Evolutionary conservation across 2,329 filamentous ascomycete genomes (phyloP).

Genomic region (Gaeumannomyces sp.): DNA sequence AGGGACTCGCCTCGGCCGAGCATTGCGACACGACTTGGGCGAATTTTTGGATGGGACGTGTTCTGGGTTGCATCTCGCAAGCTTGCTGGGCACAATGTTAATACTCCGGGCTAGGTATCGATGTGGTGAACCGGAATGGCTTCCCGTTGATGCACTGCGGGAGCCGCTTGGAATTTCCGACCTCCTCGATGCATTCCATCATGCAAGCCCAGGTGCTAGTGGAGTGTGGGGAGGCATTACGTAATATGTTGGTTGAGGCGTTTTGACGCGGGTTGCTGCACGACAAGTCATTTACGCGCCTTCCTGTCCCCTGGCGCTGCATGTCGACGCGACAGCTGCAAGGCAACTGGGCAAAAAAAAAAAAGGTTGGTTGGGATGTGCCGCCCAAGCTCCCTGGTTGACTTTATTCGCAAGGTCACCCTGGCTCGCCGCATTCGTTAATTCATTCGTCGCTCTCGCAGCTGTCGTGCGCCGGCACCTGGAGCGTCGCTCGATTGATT

Average conservation of each 20-base stretch:
- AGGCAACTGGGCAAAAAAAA: not conserved
- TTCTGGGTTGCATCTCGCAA: constrained; percentile 28
- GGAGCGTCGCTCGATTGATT: not conserved
- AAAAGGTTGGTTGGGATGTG: not conserved
- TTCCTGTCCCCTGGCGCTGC: constrained; percentile 2
- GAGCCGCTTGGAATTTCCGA: too few species aligned
- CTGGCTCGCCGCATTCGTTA: not conserved
- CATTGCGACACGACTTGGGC: constrained; percentile 49
- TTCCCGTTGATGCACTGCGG: too few species aligned
- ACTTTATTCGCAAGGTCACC: not conserved
- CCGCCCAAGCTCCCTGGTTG: not conserved
- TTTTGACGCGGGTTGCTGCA: not conserved
- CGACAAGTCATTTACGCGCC: not conserved
- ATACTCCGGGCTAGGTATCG: not conserved
- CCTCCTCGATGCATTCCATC: not conserved
- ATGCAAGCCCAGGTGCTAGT: not conserved
- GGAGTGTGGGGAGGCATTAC: not conserved
- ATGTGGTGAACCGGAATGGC: not conserved
- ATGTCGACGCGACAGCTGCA: not conserved
- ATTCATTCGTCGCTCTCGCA: not conserved
- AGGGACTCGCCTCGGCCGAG: constrained; percentile 42
- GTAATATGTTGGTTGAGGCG: not conserved
- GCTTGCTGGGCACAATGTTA: not conserved
- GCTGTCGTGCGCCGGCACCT: not conserved
- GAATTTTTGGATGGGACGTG: constrained; percentile 49